Base-by-base conservation (phyloP, 2,329 filamentous ascomycete genomes). In the Chaetomium globosum region DNA sequence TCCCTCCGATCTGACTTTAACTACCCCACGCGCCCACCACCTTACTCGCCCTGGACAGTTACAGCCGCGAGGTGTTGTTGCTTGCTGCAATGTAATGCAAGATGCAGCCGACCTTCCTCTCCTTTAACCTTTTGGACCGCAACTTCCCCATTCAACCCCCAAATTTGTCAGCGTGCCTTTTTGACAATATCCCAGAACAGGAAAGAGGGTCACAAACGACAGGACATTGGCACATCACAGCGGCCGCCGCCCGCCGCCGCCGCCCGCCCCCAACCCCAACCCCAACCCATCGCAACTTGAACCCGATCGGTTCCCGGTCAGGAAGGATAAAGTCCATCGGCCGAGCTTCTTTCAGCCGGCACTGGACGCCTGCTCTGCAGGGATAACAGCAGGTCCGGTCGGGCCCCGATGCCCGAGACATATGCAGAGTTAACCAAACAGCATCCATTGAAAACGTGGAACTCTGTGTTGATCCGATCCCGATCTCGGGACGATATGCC, bases 391-490 rank as follows among this genome's bases (percentile, higher is more conserved):
- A 28, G 51, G 21, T 26, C 23, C 51, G 51, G 13, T 10, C 51
- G 51, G 51, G 7, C 21, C 23, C 51, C 51, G 51, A 53, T 30
- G 26, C 23, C 51, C 51, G 51, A 53, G 51, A 53, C 51, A 53
- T 7, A 28, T 23, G 12, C 4, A 7, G 19, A 26, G 9, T 19
- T n/a, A 6, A 43, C 36, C 16, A 43, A 43, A 43, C 39, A 43
- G 39, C 39, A 43, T 43, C 39, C 39, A 16, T 4, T 39, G 36
- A 12, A 36, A 9, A 36, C 33, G 12, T 12, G 33, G 12, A 36
- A 36, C 3, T 10, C 9, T n/a, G 19, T 3, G 5, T n/a, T 43
- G 16, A 7, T 43, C 39, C 39, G 39, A 43, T 43, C 39, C 39
- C 39, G 16, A 7, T 6, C 13, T 19, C 39, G 39, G 5, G 39